These are phyloP conservation scores for Rasamsonia emersonii DNA, from an alignment of 2,329 filamentous ascomycete genomes.

Conservation along the genomic window DNA sequence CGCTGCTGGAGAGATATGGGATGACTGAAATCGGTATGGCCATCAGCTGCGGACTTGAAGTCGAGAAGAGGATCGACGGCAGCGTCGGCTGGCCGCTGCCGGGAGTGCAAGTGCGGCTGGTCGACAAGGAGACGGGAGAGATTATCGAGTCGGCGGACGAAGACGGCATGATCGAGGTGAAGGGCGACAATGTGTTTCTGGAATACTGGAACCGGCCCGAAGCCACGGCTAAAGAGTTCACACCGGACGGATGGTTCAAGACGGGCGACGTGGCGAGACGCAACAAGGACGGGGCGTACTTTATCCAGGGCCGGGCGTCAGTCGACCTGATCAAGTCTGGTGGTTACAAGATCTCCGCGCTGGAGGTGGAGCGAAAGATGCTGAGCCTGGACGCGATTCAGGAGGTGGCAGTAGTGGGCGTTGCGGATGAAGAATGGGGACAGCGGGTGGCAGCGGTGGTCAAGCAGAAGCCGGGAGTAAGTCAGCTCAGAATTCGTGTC, in stretches of 20 bases:
- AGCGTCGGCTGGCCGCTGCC: slow-evolving; percentile 42
- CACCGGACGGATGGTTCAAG: slow-evolving; percentile 41
- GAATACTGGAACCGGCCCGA: slow-evolving; percentile 38
- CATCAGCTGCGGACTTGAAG: slow-evolving; percentile 36
- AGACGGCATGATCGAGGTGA: slow-evolving; percentile 37
- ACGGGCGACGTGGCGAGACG: slow-evolving; percentile 39
- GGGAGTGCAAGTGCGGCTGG: slow-evolving; percentile 39
- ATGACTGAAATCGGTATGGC: slow-evolving; percentile 45
- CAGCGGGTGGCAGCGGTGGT: slow-evolving; percentile 49
- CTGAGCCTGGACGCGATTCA: slow-evolving; percentile 40
- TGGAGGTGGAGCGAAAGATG: slow-evolving; percentile 48
- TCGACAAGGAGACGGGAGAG: slow-evolving; percentile 30
- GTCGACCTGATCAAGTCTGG: slow-evolving; percentile 49
- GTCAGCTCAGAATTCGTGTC: too few species aligned
- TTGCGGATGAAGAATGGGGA: slow-evolving; percentile 47
- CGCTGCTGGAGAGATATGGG: slow-evolving; percentile 41
- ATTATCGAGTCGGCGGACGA: slow-evolving; percentile 24
- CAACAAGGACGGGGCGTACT: slow-evolving; percentile 37
- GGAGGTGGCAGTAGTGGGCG: slow-evolving; percentile 46
- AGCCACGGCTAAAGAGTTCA: slow-evolving; percentile 39
- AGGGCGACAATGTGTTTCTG: slow-evolving; percentile 33
- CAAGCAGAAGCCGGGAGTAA: slow-evolving; percentile 29
- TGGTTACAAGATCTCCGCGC: slow-evolving; percentile 47
- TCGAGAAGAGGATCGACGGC: slow-evolving; percentile 35
- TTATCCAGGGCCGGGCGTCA: slow-evolving; percentile 44